Evolutionary conservation across 2,329 filamentous ascomycete species (phyloP).

Genomic region (Mariannaea sp.): DNA sequence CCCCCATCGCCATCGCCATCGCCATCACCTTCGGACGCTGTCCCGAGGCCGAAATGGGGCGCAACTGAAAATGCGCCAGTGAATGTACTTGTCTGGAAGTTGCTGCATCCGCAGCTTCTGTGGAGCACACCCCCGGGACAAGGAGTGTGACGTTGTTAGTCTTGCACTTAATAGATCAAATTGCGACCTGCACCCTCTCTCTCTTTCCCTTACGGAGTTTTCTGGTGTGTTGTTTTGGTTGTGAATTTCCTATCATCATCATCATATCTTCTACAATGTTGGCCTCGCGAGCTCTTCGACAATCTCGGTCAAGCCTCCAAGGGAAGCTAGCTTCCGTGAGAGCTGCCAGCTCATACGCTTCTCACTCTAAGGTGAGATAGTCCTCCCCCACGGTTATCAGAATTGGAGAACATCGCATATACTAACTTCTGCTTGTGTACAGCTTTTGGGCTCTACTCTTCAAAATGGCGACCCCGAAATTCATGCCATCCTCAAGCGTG

Average conservation of each 20-base stretch:
- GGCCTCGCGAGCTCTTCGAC: constrained; percentile 32
- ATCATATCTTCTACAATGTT: constrained; percentile 27
- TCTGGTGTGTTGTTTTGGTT: background rate
- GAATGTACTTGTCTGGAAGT: no score
- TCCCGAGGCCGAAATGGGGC: constrained; percentile 15
- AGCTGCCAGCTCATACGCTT: constrained; percentile 24
- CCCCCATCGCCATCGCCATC: background rate
- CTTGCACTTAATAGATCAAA: constrained; percentile 17
- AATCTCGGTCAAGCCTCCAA: constrained; percentile 30
- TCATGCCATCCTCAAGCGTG: constrained; percentile 85
- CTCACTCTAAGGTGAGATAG: constrained; percentile 31
- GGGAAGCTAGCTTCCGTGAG: constrained; percentile 32
- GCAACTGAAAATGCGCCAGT: no score
- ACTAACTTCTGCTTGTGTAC: constrained; percentile 15
- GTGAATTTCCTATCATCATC: background rate
- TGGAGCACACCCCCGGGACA: background rate
- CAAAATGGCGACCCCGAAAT: constrained; percentile 82
- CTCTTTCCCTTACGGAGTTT: background rate
- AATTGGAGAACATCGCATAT: background rate
- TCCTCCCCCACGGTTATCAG: no score
- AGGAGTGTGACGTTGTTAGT: background rate
- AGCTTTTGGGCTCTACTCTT: constrained; percentile 79
- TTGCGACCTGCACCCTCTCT: background rate
- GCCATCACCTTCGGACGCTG: constrained; percentile 3
- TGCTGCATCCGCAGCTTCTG: background rate